Percentiles rank a stretch among this genome's conserved stretches.
These are phyloP conservation scores for Mallotus repandus DNA, from an alignment of 441 rosid genomes.

Conservation along the genomic window DNA sequence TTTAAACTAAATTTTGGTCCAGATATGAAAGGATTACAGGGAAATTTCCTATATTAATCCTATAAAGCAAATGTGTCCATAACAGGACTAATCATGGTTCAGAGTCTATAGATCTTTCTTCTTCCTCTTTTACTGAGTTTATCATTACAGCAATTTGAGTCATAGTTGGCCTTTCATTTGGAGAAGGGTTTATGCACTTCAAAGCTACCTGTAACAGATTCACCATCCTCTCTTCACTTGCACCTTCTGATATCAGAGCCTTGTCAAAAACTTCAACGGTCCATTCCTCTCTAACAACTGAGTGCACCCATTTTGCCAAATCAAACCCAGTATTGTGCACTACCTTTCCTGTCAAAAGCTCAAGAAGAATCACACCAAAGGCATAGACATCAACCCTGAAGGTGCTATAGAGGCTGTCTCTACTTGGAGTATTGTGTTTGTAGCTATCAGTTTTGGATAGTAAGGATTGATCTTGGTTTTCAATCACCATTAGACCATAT, in stretches of 20 bases:
- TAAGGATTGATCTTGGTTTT: conserved; percentile 33
- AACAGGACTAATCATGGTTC: conserved; percentile 26
- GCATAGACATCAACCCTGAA: conserved; percentile 40
- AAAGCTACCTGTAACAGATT: conserved; percentile 53
- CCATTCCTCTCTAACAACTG: conserved; percentile 68
- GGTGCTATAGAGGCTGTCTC: conserved; percentile 6
- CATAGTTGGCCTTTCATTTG: conserved; percentile 41
- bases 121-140: conserved; percentile 45
- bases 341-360: conserved; percentile 56
- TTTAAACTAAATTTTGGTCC: neutral
- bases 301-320: conserved; percentile 55
- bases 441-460: conserved; percentile 23
- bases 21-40: neutral
- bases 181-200: conserved; percentile 41
- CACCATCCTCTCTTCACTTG: conserved; percentile 58
- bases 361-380: conserved; percentile 61
- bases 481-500: conserved; percentile 48
- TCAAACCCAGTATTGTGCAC: conserved; percentile 44
- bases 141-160: conserved; percentile 40
- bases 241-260: conserved; percentile 43
- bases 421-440: conserved; percentile 3
- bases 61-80: neutral
- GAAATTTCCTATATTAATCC: neutral
- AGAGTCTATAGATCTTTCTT: conserved; percentile 42
- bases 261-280: conserved; percentile 58